phyloP scores from a whole-genome alignment of 2,329 filamentous ascomycete genomes.

The Penicillium psychrosexuale region DNA sequence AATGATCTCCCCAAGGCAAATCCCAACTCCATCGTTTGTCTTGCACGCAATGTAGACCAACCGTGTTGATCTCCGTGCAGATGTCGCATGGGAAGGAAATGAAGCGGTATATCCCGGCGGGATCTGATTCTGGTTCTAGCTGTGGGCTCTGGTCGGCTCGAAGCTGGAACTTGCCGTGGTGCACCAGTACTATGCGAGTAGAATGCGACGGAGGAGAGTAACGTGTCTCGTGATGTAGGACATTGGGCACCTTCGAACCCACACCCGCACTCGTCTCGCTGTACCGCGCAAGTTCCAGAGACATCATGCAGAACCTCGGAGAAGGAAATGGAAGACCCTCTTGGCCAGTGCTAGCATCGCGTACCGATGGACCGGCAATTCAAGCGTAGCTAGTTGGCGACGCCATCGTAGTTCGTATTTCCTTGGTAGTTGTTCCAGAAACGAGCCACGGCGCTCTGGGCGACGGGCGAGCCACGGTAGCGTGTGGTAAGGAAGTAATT shows the following conservation, averaged over 20 bases:
- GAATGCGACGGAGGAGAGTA: background rate
- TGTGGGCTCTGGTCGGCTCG: background rate
- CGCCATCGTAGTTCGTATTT: constrained; percentile 23
- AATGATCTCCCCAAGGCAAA: background rate
- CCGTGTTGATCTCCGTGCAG: background rate
- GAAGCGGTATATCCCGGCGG: background rate
- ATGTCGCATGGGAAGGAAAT: background rate
- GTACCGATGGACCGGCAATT: background rate
- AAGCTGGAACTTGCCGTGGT: background rate
- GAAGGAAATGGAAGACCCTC: background rate
- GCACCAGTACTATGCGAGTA: background rate
- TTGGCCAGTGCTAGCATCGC: background rate
- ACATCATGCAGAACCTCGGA: background rate
- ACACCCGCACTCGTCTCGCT: background rate
- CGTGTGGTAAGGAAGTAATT: constrained; percentile 71
- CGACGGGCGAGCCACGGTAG: constrained; percentile 54
- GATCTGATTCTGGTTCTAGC: background rate
- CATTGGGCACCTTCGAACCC: background rate
- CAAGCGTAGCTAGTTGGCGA: constrained; percentile 21
- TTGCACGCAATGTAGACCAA: background rate
- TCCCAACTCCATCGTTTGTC: background rate
- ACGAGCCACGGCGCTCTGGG: constrained; percentile 53
- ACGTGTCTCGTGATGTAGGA: background rate
- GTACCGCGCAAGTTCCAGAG: background rate
- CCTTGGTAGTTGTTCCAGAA: constrained; percentile 52